A percentile compares a stretch with the other conserved stretches of the same genome.
phyloP scores from a whole-genome alignment of 192 early-diverging fungal species.

The Physocladia obscura region DNA sequence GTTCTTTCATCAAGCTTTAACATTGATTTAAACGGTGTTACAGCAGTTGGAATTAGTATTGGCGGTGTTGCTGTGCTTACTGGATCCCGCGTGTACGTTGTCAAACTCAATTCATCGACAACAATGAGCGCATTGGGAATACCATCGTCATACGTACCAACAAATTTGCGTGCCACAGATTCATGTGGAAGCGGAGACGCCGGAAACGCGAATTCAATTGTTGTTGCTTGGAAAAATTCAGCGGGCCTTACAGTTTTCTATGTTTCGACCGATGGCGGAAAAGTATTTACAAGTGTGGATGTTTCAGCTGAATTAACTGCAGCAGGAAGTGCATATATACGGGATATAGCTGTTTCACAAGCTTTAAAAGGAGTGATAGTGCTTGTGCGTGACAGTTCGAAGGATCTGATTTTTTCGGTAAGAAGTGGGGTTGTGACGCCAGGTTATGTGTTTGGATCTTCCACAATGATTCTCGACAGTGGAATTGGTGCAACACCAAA shows the following conservation, averaged over 20 bases:
- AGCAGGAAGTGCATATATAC: background rate
- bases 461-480: background rate
- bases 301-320: background rate
- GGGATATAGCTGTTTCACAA: slow-evolving; percentile 7
- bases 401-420: slow-evolving; percentile 6
- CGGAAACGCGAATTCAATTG: background rate
- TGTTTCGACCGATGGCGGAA: slow-evolving; percentile 6
- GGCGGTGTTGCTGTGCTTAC: background rate
- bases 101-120: background rate
- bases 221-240: background rate
- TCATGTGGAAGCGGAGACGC: background rate
- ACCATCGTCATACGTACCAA: background rate
- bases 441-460: background rate
- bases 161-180: background rate
- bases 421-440: background rate
- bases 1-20: background rate
- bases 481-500: background rate
- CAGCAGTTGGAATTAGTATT: background rate
- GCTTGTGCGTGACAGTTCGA: slow-evolving; percentile 1
- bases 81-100: background rate
- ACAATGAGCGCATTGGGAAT: background rate
- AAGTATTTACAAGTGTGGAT: background rate
- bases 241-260: background rate
- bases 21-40: background rate
- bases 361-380: background rate